Percentiles rank a stretch among this genome's conserved stretches.
These are phyloP conservation scores for Venturia carpophila DNA, from an alignment of 2,329 filamentous ascomycete genomes.

Conservation along the genomic window DNA sequence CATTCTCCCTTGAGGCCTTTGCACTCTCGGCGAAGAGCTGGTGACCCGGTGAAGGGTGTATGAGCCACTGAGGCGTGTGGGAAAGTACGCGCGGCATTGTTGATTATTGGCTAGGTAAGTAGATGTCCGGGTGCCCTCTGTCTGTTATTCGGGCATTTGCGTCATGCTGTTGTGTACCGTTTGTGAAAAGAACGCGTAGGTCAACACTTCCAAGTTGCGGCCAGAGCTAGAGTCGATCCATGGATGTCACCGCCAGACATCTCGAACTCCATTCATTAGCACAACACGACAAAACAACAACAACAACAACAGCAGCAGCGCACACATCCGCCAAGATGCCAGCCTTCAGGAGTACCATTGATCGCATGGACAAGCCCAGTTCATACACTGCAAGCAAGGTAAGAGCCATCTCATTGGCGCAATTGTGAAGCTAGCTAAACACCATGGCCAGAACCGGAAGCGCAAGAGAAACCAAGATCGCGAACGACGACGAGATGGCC, in stretches of 20 bases:
- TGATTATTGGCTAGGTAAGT: background rate
- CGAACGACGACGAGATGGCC: constrained; percentile 53
- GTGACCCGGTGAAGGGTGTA: constrained; percentile 66
- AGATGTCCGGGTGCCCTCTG: background rate
- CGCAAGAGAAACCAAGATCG: constrained; percentile 51
- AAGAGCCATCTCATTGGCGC: constrained; percentile 27
- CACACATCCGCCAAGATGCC: constrained; percentile 6
- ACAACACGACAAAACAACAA: background rate
- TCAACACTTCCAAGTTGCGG: background rate
- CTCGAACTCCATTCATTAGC: background rate
- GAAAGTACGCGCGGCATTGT: constrained; percentile 78
- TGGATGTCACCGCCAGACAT: background rate
- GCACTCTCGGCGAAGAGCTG: constrained; percentile 53
- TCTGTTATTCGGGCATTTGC: background rate
- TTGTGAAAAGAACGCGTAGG: background rate
- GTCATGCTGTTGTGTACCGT: constrained; percentile 1
- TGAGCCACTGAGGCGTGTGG: constrained; percentile 83
- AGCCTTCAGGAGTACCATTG: constrained; percentile 54
- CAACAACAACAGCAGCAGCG: constrained; percentile 5
- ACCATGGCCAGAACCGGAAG: constrained; percentile 14
- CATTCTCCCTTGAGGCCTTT: constrained; percentile 22
- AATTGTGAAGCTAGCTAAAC: constrained; percentile 13
- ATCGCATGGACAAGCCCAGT: constrained; percentile 86
- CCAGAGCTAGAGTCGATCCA: background rate
- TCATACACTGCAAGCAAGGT: constrained; percentile 86